Percentiles rank a stretch among this genome's conserved stretches.
These are phyloP conservation scores for Yamadazyma trypodendri DNA, from an alignment of 1,139 yeast genomes.

Conservation along the genomic window DNA sequence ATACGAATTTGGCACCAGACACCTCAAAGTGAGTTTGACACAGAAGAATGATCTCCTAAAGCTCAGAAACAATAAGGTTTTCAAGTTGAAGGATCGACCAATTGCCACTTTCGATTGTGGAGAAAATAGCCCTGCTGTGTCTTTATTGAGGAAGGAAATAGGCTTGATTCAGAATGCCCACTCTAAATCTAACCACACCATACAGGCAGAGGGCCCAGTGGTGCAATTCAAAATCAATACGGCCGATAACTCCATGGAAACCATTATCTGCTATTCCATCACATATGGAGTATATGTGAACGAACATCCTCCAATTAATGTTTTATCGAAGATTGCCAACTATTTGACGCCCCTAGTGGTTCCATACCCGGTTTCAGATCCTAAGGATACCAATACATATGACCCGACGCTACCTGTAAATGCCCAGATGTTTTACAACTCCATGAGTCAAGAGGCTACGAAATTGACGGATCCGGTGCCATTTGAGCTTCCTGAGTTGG, in stretches of 20 bases:
- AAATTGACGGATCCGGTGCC: constrained; percentile 19
- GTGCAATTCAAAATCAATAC: constrained; percentile 12
- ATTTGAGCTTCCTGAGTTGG: constrained; percentile 47
- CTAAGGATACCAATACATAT: neutral
- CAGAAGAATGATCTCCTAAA: constrained; percentile 9
- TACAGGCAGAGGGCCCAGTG: constrained; percentile 11
- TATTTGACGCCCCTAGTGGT: constrained; percentile 9
- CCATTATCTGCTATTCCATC: constrained; percentile 12
- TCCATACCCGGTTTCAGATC: constrained; percentile 7
- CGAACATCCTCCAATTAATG: constrained; percentile 12
- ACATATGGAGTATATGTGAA: constrained; percentile 16
- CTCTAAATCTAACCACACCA: constrained; percentile 14
- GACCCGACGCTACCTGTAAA: constrained; percentile 16
- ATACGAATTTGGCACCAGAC: constrained; percentile 6
- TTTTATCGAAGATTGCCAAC: constrained; percentile 12
- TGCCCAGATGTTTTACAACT: constrained; percentile 33
- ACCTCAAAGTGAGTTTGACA: constrained; percentile 5
- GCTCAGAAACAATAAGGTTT: constrained; percentile 14
- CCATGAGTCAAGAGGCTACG: constrained; percentile 33
- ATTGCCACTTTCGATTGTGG: constrained; percentile 15
- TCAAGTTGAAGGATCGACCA: constrained; percentile 15
- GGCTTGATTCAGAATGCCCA: constrained; percentile 11
- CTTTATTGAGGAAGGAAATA: constrained; percentile 13
- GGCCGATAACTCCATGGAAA: constrained; percentile 7
- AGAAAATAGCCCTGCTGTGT: constrained; percentile 1